These are phyloP conservation scores for Penicillium subrubescens DNA, from an alignment of 495 filamentous ascomycete species.

Conservation along the genomic window DNA sequence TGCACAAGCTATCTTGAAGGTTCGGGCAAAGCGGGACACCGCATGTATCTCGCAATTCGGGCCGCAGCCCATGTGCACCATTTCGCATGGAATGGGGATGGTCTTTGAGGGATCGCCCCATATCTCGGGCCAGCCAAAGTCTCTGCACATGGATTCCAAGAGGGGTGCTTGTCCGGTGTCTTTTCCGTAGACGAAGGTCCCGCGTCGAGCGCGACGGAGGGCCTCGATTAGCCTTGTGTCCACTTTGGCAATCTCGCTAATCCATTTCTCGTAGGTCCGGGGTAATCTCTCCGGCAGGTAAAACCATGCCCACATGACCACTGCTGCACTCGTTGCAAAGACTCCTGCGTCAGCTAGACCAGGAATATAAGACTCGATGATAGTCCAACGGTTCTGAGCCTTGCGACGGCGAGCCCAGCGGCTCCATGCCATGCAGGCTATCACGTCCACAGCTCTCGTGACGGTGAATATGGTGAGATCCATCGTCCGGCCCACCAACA, in stretches of 20 bases:
- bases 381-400: conserved; percentile 48
- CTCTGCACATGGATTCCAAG: conserved; percentile 72
- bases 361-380: conserved; percentile 52
- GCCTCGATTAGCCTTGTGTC: conserved; percentile 76
- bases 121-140: conserved; percentile 65
- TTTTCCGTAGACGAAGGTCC: conserved; percentile 71
- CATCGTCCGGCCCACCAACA: conserved; percentile 74
- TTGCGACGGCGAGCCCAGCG: conserved; percentile 37
- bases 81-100: conserved; percentile 79
- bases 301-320: conserved; percentile 93
- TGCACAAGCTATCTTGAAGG: conserved; percentile 73
- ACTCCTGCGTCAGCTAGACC: conserved; percentile 65
- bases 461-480: conserved; percentile 84
- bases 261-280: conserved; percentile 82
- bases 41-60: conserved; percentile 81
- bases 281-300: conserved; percentile 72
- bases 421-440: conserved; percentile 68
- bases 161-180: conserved; percentile 75
- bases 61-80: conserved; percentile 83
- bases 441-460: conserved; percentile 72
- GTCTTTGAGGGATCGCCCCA: conserved; percentile 79
- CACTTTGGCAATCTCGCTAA: conserved; percentile 75
- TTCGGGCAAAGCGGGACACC: conserved; percentile 64
- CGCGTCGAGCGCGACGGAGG: conserved; percentile 64
- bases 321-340: conserved; percentile 74